Base-by-base conservation (phyloP, 1,139 yeast genomes). In the Suhomyces terraborum region DNA sequence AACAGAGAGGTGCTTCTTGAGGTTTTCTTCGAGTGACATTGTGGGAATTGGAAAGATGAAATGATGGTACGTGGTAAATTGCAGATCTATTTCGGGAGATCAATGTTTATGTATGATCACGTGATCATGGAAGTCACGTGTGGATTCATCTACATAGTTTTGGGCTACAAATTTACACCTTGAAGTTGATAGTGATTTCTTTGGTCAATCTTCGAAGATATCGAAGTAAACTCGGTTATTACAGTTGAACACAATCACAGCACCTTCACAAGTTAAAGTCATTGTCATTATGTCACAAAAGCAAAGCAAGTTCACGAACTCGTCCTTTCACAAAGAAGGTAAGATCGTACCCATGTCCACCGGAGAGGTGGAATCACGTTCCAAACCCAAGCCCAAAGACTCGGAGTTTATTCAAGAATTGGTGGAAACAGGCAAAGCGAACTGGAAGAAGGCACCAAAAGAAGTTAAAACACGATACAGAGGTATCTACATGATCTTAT, bases 381-480 rank as follows among this genome's bases (percentile, higher is more conserved):
- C 56, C 19, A 49, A 51, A 30, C 52, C 55, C 8, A 51, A 49
- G 34, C 42, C 56, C n/a, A 48, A 51, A 20, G 55, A 61, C 25
- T 59, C 69, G 1, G 70, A 65, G 33, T 69, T 69, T 43, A 56
- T 67, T 13, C 56, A 61, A 40, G 70, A 65, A 38, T 52, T 69
- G 36, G 62, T 59, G 22, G 66, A 65, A 36, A 70, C 76, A 0
- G 78, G 77, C 6, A 53, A 57, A 41, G 72, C 75, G 8, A 65
- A 73, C 52, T 73, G 77, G 77, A 68, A 69, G 37, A 67, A 64
- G 49, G 77, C 77, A 0, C 77, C 77, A 2, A 50, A 54, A 38
- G 75, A 63, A 31, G 57, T 72, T 18, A 69, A 62, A 46, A 59
- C 56, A 13, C 47, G 75, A 32, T 72, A 71, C 50, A 59, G 61